Percentiles rank a stretch among this genome's conserved stretches.
Conservation (phyloP, 2,329 filamentous ascomycete species). For the Phialophora macrospora region DNA sequence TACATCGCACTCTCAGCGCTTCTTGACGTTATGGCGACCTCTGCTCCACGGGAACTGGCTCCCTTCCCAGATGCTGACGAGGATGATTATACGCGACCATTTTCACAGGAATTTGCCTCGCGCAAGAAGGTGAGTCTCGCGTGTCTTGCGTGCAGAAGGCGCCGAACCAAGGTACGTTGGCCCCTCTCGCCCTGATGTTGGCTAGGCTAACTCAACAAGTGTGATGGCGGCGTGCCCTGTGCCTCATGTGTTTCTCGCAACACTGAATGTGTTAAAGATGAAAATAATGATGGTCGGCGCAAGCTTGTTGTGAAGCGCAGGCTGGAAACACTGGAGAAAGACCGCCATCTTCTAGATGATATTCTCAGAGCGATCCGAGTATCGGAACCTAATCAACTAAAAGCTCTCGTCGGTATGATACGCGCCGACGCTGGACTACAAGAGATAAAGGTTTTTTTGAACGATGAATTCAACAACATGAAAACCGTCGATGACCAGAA, state of each 20-base stretch:
- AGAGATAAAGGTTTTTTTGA: conserved; percentile 38
- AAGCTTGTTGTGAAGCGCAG: conserved; percentile 37
- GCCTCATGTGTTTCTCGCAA: conserved; percentile 41
- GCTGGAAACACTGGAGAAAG: conserved; percentile 45
- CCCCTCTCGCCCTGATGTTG: neutral
- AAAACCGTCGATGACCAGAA: neutral
- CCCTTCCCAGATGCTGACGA: neutral
- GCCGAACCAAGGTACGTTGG: conserved; percentile 17
- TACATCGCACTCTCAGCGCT: neutral
- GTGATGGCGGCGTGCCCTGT: conserved; percentile 42
- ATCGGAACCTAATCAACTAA: conserved; percentile 29
- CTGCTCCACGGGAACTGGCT: neutral
- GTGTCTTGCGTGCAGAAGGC: conserved; percentile 26
- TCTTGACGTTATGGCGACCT: conserved; percentile 1
- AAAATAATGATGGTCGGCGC: conserved; percentile 42
- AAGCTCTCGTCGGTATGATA: conserved; percentile 39
- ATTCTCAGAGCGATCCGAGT: conserved; percentile 37
- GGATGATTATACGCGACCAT: neutral
- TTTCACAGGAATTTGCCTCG: conserved; percentile 1
- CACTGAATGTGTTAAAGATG: conserved; percentile 40
- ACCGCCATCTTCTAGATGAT: conserved; percentile 39
- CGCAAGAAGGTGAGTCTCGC: conserved; percentile 27
- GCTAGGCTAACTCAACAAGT: conserved; percentile 32
- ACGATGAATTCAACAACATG: conserved; percentile 28
- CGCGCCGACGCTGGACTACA: conserved; percentile 39